Percentiles rank a stretch among this genome's conserved stretches.
These are phyloP conservation scores for Hypoxylon sp. DNA, from an alignment of 2,329 filamentous ascomycete genomes.

Conservation along the genomic window DNA sequence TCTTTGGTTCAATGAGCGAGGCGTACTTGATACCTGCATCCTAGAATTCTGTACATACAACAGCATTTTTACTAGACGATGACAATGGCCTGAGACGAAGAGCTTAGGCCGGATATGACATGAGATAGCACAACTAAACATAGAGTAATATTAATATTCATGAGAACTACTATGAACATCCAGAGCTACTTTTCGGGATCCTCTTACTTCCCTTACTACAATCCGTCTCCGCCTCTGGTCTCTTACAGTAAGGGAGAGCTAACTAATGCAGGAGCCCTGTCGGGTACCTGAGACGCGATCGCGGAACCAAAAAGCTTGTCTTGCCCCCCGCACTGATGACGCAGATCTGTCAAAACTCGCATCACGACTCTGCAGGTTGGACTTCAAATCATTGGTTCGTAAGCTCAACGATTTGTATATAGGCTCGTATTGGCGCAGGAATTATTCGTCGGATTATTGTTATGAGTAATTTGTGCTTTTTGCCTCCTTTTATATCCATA, in stretches of 20 bases:
- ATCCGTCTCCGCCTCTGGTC: conserved; percentile 6
- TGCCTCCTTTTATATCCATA: no score
- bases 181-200: no score
- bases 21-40: conserved; percentile 9
- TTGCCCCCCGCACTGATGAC: conserved; percentile 22
- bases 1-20: conserved; percentile 3
- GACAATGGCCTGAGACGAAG: conserved; percentile 22
- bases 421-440: no score
- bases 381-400: conserved; percentile 1
- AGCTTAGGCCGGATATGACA: conserved; percentile 19
- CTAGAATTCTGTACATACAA: conserved; percentile 33
- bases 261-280: conserved; percentile 4
- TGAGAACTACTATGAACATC: no score
- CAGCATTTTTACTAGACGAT: conserved; percentile 25
- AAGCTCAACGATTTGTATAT: conserved; percentile 1
- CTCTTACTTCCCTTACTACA: conserved; percentile 9
- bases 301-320: conserved; percentile 18
- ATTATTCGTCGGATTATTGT: no score
- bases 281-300: conserved; percentile 18
- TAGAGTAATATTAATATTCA: conserved; percentile 37
- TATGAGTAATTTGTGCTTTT: no score
- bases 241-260: conserved; percentile 7
- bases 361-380: conserved; percentile 8
- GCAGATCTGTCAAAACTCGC: conserved; percentile 16
- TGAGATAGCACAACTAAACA: conserved; percentile 23